A percentile compares a stretch with the other conserved stretches of the same genome.
Evolutionary conservation across 495 filamentous ascomycete genomes (phyloP).

Genomic region (Neurospora tetrasperma): DNA sequence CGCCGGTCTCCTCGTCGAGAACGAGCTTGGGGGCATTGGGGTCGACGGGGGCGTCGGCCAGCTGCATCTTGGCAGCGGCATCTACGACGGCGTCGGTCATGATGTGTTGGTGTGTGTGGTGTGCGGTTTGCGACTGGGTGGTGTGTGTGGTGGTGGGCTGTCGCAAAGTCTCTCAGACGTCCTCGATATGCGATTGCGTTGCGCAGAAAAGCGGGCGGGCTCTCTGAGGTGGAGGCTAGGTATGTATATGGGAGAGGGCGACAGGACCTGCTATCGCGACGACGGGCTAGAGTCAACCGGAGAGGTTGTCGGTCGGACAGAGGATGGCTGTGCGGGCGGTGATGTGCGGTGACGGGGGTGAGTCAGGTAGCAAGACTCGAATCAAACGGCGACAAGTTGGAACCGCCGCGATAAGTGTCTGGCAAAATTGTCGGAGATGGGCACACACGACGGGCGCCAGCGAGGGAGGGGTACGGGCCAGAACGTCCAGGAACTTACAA

Average conservation of each 20-base stretch:
- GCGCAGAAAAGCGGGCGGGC: neutral
- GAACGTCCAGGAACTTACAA: neutral
- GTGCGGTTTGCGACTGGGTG: neutral
- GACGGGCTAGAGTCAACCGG: neutral
- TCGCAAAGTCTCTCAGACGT: neutral
- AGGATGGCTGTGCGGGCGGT: neutral
- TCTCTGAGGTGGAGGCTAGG: neutral
- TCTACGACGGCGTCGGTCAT: constrained; percentile 51
- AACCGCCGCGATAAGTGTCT: neutral
- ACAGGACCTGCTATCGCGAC: neutral
- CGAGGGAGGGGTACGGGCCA: neutral
- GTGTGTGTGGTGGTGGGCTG: neutral
- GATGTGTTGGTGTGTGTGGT: neutral
- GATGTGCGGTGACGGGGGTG: neutral
- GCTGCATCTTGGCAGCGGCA: constrained; percentile 45
- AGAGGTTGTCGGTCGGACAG: neutral
- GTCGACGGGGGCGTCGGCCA: constrained; percentile 47
- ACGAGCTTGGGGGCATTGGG: constrained; percentile 43
- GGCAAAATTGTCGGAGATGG: neutral
- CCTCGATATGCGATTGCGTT: neutral
- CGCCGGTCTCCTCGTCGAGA: constrained; percentile 55
- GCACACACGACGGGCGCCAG: neutral
- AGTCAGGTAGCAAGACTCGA: neutral
- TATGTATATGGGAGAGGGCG: neutral
- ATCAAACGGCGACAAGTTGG: neutral